Percentiles rank a stretch among this genome's conserved stretches.
Conservation (phyloP, 192 early-diverging fungal genomes). For the Backusella westeae region DNA sequence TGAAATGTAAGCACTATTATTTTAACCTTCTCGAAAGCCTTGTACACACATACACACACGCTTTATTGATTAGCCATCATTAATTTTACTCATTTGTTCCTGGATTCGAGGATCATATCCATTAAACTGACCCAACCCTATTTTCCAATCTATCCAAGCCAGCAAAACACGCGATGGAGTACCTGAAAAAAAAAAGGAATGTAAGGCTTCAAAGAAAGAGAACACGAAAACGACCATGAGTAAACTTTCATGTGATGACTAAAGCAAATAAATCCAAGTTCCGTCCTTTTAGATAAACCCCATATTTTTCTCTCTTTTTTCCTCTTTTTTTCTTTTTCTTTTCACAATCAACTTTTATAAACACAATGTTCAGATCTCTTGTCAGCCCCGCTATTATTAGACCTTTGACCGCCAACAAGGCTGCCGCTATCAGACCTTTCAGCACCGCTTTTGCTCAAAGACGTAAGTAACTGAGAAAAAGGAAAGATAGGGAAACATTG, state of each 20-base stretch:
- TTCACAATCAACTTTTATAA: background rate
- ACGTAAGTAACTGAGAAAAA: slow-evolving; percentile 12
- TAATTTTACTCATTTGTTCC: background rate
- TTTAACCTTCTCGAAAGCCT: background rate
- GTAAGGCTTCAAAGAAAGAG: background rate
- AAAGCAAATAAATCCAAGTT: slow-evolving; percentile 1
- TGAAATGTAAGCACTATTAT: background rate
- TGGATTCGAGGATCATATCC: background rate
- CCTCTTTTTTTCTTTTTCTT: background rate
- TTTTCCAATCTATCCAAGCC: background rate
- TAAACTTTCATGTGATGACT: background rate
- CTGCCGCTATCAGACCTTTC: slow-evolving; percentile 19
- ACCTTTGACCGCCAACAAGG: slow-evolving; percentile 28
- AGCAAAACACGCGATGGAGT: background rate
- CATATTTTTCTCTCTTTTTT: background rate
- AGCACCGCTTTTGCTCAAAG: slow-evolving; percentile 25
- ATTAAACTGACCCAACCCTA: background rate
- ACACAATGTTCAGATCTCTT: slow-evolving; percentile 24
- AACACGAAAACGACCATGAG: background rate
- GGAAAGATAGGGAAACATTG: background rate
- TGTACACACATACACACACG: background rate
- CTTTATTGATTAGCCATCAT: background rate
- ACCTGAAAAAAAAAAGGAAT: background rate
- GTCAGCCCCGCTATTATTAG: slow-evolving; percentile 24
- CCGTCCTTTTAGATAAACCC: slow-evolving; percentile 8